Evolutionary conservation across 768 basidiomycete genomes (phyloP).

Genomic region (Hirschioporus abietinus): DNA sequence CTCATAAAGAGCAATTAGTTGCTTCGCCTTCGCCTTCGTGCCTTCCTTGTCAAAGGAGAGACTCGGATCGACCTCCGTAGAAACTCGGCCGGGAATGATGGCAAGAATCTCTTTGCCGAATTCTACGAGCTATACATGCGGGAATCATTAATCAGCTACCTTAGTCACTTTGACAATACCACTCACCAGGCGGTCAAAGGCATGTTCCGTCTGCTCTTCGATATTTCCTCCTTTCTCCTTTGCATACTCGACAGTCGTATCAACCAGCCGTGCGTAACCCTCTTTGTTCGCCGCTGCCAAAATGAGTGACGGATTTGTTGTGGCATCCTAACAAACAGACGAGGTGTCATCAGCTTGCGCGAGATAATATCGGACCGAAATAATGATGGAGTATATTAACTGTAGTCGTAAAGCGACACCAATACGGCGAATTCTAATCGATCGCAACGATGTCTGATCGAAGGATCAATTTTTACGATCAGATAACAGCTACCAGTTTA

Average conservation of each 20-base stretch:
- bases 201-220: conserved; percentile 37
- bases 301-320: conserved; percentile 46
- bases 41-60: conserved; percentile 45
- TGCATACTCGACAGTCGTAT: conserved; percentile 30
- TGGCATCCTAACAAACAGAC: conserved; percentile 30
- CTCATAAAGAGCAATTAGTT: conserved; percentile 43
- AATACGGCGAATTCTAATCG: no score
- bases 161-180: not conserved
- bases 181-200: conserved; percentile 42
- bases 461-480: not conserved
- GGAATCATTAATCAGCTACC: not conserved
- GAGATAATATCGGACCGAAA: not conserved
- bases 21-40: conserved; percentile 32
- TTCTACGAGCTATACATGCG: conserved; percentile 35
- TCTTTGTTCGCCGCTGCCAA: conserved; percentile 45
- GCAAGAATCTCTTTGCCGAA: conserved; percentile 48
- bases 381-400: no score
- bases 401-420: not conserved
- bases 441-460: not conserved
- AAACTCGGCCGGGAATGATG: conserved; percentile 49
- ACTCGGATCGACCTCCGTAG: conserved; percentile 49
- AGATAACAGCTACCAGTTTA: not conserved
- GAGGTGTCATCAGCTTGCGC: not conserved
- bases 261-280: conserved; percentile 35
- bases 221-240: conserved; percentile 38